Evolutionary conservation across 768 basidiomycete species (phyloP).

Genomic region (Pleurotus giganteus): DNA sequence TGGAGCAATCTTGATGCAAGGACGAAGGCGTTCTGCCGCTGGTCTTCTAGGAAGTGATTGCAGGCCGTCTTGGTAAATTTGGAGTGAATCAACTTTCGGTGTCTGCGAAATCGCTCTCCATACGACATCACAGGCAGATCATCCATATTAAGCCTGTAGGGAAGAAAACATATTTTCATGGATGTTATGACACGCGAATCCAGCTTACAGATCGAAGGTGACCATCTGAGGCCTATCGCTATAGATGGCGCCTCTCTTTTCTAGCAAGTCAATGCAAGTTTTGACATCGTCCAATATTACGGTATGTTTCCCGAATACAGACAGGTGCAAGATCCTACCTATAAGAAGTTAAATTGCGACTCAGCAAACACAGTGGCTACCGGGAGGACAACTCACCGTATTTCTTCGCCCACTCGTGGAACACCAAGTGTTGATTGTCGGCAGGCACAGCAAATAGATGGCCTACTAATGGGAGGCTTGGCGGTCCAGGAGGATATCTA

Average conservation of each 20-base stretch:
- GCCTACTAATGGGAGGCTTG: no score
- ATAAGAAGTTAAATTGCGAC: not conserved
- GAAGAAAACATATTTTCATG: not conserved
- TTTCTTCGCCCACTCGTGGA: not conserved
- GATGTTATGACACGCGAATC: not conserved
- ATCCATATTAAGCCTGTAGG: conserved; percentile 14
- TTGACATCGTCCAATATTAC: not conserved
- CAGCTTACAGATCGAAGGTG: conserved; percentile 17
- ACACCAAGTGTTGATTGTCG: not conserved
- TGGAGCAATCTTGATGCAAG: no score
- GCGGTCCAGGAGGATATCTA: not conserved
- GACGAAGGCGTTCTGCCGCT: no score
- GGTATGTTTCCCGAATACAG: no score
- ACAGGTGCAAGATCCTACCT: no score
- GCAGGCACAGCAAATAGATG: no score
- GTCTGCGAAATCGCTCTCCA: conserved; percentile 13
- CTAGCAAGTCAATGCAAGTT: conserved; percentile 24
- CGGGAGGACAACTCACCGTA: not conserved
- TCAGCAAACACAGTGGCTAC: not conserved
- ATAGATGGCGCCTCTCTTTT: conserved; percentile 26
- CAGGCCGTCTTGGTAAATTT: conserved; percentile 10
- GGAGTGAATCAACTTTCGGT: no score
- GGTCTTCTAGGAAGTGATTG: not conserved
- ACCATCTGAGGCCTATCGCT: conserved; percentile 17
- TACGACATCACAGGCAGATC: conserved; percentile 14